Evolutionary conservation across 2,329 filamentous ascomycete species (phyloP), one percentile per base, ranked within the genome.

Genomic region (Colletotrichum tanaceti): DNA sequence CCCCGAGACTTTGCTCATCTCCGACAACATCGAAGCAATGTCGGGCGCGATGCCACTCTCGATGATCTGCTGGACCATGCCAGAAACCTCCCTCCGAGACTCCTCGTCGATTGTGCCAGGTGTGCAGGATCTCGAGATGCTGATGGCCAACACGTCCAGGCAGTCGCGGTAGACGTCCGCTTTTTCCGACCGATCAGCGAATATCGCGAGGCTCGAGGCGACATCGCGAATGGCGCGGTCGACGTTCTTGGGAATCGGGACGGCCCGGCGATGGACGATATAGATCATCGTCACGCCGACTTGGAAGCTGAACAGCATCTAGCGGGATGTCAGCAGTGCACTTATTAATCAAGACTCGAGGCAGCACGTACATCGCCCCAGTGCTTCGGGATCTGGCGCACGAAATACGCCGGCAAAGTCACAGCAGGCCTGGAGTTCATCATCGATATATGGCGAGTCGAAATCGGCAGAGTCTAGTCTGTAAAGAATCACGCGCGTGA

Each of bases 311-410:
- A 53, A 53, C 24, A 53, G 22, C 50, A 53, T 53, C 50, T 53
- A 53, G 22, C 7, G 28, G 50, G 16, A 53, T 32, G 47, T 52
- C 18, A 52, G 47, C 47, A 41, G 39, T 18, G 18, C 18, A 41
- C 39, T 14, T 52, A 4, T n/a, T n/a, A n/a, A n/a, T n/a, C n/a
- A n/a, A n/a, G 18, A 28, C 35, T 43, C 35, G 38, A 57, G 9
- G 46, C 46, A 16, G 22, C 22, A 44, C 54, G 54, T 57, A 57
- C 54, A 57, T 57, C 54, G 20, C 35, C 54, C 54, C 54, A 57
- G 54, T 57, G 54, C 35, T 57, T 57, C 54, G 54, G 54, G 54
- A 57, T 57, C 35, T 57, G 54, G 35, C 54, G 54, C 54, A 11
- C 54, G 35, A 16, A 57, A 57, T 18, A 57, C 18, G 13, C 39